Conservation (phyloP, 192 early-diverging fungal species). For the Umbelopsis sp. region DNA sequence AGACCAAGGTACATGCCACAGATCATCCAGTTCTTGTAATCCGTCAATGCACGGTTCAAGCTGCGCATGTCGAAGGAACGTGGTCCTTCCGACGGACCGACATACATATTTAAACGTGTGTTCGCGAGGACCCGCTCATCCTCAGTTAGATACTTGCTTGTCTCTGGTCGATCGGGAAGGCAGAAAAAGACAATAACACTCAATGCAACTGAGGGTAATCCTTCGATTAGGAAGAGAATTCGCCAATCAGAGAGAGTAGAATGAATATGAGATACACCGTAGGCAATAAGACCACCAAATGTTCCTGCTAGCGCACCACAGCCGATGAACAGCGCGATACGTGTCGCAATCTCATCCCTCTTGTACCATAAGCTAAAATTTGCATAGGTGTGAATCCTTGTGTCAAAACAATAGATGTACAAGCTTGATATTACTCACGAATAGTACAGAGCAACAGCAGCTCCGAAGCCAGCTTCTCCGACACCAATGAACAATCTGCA, state of each 20-base stretch:
- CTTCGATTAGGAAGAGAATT: slow-evolving; percentile 6
- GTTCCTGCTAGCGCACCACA: slow-evolving; percentile 53
- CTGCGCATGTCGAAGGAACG: background rate
- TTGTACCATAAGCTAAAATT: slow-evolving; percentile 50
- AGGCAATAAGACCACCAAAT: slow-evolving; percentile 63
- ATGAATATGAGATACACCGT: slow-evolving; percentile 45
- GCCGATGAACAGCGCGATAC: slow-evolving; percentile 55
- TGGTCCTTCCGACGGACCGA: slow-evolving; percentile 3
- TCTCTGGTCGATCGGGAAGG: slow-evolving; percentile 6
- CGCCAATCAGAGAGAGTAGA: background rate
- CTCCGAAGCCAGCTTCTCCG: slow-evolving; percentile 34
- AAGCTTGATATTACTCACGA: no score
- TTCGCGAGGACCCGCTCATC: background rate
- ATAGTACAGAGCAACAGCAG: slow-evolving; percentile 15
- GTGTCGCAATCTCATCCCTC: slow-evolving; percentile 47
- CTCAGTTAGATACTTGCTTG: slow-evolving; percentile 1
- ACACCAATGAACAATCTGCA: slow-evolving; percentile 57
- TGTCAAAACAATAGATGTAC: no score
- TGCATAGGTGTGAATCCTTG: no score
- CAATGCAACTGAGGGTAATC: background rate
- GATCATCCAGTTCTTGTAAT: slow-evolving; percentile 16
- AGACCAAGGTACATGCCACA: slow-evolving; percentile 6
- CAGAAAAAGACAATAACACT: background rate
- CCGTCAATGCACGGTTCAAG: background rate
- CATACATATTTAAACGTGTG: background rate